These are phyloP conservation scores for Escallonia rubra DNA, from an alignment of 129 eudicot genomes.

Conservation along the genomic window DNA sequence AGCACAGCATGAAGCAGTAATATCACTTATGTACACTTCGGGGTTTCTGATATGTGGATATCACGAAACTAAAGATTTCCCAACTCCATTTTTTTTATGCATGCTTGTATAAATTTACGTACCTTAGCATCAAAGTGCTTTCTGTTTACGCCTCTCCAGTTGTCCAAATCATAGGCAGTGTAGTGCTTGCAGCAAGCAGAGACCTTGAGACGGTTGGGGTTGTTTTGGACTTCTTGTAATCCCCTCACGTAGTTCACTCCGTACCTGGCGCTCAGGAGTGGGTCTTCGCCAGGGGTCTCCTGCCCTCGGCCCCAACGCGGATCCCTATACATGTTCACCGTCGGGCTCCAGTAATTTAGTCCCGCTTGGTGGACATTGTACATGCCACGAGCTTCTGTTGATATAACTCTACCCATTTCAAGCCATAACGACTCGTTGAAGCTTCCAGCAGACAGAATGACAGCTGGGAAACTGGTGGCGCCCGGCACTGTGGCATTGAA, in stretches of 20 bases:
- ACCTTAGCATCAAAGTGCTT: constrained; percentile 61
- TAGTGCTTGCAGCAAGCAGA: constrained; percentile 75
- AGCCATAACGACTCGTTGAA: constrained; percentile 55
- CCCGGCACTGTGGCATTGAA: constrained; percentile 40
- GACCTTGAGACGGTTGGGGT: constrained; percentile 44
- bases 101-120: neutral
- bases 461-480: constrained; percentile 79
- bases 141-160: constrained; percentile 62
- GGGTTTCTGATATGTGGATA: neutral
- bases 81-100: no score
- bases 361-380: no score
- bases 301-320: no score
- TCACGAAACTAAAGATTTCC: neutral
- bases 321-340: no score
- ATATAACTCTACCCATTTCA: constrained; percentile 62
- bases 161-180: constrained; percentile 71
- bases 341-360: no score
- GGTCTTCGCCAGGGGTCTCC: no score
- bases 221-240: constrained; percentile 48
- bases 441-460: constrained; percentile 54
- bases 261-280: constrained; percentile 51
- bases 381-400: constrained; percentile 60
- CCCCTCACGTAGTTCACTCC: constrained; percentile 52
- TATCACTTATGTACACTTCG: no score
- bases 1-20: no score